phyloP scores from a whole-genome alignment of 1,284 basidiomycete species.

The Ganoderma lucidum region DNA sequence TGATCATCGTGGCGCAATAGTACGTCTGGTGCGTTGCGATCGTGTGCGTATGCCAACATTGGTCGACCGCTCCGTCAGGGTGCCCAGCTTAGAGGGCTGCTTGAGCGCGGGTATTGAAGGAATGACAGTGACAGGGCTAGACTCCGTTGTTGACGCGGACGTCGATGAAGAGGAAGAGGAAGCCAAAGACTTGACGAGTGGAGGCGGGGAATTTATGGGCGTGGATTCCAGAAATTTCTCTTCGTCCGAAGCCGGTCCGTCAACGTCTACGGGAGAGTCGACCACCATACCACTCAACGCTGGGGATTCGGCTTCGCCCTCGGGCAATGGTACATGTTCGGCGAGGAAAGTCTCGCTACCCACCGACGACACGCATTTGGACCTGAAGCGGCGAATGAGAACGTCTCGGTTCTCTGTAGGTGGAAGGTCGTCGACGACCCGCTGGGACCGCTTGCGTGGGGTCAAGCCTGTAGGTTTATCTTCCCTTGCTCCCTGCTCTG shows the following conservation, averaged over 20 bases:
- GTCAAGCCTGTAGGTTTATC: slow-evolving; percentile 74
- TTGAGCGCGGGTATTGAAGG: slow-evolving; percentile 33
- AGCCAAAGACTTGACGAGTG: slow-evolving; percentile 32
- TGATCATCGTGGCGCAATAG: slow-evolving; percentile 32
- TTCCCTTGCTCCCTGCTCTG: slow-evolving; percentile 65
- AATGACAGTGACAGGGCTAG: slow-evolving; percentile 22
- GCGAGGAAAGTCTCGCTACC: slow-evolving; percentile 47
- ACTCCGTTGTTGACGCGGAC: slow-evolving; percentile 28
- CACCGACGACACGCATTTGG: slow-evolving; percentile 41
- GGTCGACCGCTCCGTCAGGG: slow-evolving; percentile 46
- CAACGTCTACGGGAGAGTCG: slow-evolving; percentile 31
- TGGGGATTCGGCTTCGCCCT: slow-evolving; percentile 26
- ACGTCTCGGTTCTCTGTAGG: slow-evolving; percentile 67
- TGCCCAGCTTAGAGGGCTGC: slow-evolving; percentile 39
- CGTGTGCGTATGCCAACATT: slow-evolving; percentile 37
- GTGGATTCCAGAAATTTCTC: slow-evolving; percentile 31
- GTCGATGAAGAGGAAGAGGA: slow-evolving; percentile 51
- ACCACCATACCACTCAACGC: slow-evolving; percentile 27
- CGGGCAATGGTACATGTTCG: slow-evolving; percentile 38
- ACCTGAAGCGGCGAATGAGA: slow-evolving; percentile 60
- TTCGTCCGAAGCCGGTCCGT: slow-evolving; percentile 32
- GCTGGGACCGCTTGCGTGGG: slow-evolving; percentile 74
- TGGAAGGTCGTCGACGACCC: slow-evolving; percentile 74
- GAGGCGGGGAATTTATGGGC: slow-evolving; percentile 25
- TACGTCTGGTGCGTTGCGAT: slow-evolving; percentile 30